Base-by-base conservation (phyloP, 1,284 basidiomycete genomes). In the Mycena sp. region DNA sequence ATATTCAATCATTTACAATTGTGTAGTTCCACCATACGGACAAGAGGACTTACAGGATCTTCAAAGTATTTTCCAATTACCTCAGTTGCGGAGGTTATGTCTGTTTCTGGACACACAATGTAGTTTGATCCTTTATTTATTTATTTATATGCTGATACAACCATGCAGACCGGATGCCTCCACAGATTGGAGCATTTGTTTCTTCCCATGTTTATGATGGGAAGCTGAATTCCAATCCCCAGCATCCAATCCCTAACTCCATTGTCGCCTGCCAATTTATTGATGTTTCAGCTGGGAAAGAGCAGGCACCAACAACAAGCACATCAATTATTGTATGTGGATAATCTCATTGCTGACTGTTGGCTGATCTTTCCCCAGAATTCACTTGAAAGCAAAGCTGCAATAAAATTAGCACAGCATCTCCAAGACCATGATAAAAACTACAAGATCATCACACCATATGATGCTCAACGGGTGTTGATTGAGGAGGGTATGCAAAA, bases 131-230 rank as follows among this genome's bases (percentile, higher is more conserved):
- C 46, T 55, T 44, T n/a, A 49, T 19, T 40, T 52, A 21, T 54
- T 50, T 48, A 46, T 32, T n/a, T n/a, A n/a, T n/a, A n/a, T n/a
- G n/a, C n/a, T n/a, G n/a, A n/a, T n/a, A n/a, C n/a, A 35, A 58
- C 32, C 54, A 54, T 58, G 25, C 54, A 84, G 91, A 93, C 68
- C 86, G 92, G 2, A 92, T 93, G 90, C 91, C 92, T 59, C 83
- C 85, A 43, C 84, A 90, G 65, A 87, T 92, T 79, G 91, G 91
- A n/a, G 67, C 80, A 6, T 87, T 91, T 56, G 89, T 93, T 50
- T 92, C 90, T 26, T 69, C 81, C 48, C 77, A 79, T 61, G 80
- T 93, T 5, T 93, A 93, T 78, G 76, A 87, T 25, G 62, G 72
- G 21, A 67, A 83, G 63, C 82, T 89, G 6, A 75, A 80, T 5